These are phyloP conservation scores for Cryphonectria carpinicola DNA, from an alignment of 2,329 filamentous ascomycete genomes.

Conservation along the genomic window DNA sequence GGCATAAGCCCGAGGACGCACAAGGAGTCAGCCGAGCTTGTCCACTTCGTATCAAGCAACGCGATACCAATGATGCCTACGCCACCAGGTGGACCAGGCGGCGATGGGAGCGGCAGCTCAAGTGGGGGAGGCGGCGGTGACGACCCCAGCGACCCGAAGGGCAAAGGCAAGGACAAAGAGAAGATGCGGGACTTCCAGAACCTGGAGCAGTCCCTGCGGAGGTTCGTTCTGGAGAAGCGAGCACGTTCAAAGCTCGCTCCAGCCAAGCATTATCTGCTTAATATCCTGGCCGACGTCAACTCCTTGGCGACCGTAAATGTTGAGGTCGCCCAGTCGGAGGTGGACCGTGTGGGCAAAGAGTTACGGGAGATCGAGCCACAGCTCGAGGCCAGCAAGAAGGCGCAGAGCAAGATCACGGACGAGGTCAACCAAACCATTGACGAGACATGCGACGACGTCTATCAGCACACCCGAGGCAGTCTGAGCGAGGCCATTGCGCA, in stretches of 20 bases:
- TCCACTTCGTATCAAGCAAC: constrained; percentile 98
- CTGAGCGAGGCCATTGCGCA: constrained; percentile 76
- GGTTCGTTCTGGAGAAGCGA: constrained; percentile 95
- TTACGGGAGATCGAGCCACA: constrained; percentile 82
- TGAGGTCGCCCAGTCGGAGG: constrained; percentile 82
- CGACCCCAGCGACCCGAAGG: constrained; percentile 63
- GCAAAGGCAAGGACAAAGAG: constrained; percentile 85
- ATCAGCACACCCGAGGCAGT: constrained; percentile 77
- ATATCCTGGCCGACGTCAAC: constrained; percentile 86
- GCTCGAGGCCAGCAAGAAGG: constrained; percentile 81
- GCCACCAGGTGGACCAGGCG: constrained; percentile 57
- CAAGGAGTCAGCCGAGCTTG: constrained; percentile 90
- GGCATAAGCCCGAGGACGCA: constrained; percentile 88
- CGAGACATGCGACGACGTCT: constrained; percentile 81
- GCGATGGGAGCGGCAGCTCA: constrained; percentile 56
- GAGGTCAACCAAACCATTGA: constrained; percentile 83
- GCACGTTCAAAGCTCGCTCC: constrained; percentile 94
- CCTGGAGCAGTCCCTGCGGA: constrained; percentile 83
- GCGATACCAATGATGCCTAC: constrained; percentile 77
- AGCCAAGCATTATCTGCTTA: constrained; percentile 92
- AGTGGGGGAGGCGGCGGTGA: constrained; percentile 63
- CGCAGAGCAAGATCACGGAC: constrained; percentile 78
- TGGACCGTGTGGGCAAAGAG: constrained; percentile 81
- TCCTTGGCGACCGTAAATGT: constrained; percentile 83
- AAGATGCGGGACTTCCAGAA: constrained; percentile 89